Percentiles rank a stretch among this genome's conserved stretches.
Evolutionary conservation across 306 rosid genomes (phyloP).

Genomic region (Chamaecrista fasciculata): DNA sequence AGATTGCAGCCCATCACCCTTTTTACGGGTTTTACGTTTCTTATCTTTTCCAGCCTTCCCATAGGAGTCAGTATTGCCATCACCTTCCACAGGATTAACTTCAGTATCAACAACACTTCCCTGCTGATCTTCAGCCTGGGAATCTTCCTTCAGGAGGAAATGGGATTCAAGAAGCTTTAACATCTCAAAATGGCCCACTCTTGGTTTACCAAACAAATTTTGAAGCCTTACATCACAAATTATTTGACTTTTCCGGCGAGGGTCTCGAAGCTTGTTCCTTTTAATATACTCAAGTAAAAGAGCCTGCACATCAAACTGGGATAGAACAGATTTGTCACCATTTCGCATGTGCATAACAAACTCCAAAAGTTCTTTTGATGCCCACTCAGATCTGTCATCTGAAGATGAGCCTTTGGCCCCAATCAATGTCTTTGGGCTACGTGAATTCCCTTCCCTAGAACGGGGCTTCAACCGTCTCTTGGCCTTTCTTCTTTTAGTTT

Average conservation of each 20-base stretch:
- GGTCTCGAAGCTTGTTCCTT: constrained; percentile 92
- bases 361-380: constrained; percentile 92
- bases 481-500: constrained; percentile 62
- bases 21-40: constrained; percentile 73
- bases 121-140: constrained; percentile 73
- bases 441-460: constrained; percentile 45
- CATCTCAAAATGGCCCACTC: constrained; percentile 99
- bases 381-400: constrained; percentile 65
- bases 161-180: constrained; percentile 97
- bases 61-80: constrained; percentile 56
- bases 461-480: constrained; percentile 64
- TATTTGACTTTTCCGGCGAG: constrained; percentile 93
- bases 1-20: constrained; percentile 75
- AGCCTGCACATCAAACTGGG: constrained; percentile 99
- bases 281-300: constrained; percentile 94
- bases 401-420: constrained; percentile 48
- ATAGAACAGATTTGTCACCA: constrained; percentile 67
- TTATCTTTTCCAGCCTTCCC: constrained; percentile 68
- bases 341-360: constrained; percentile 97
- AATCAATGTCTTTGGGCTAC: constrained; percentile 20
- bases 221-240: constrained; percentile 88
- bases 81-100: constrained; percentile 75
- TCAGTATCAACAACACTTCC: constrained; percentile 91
- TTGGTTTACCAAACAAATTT: constrained; percentile 90
- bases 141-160: constrained; percentile 81